Evolutionary conservation across 768 basidiomycete genomes (phyloP), one percentile per base, ranked within the genome.

Genomic region (Pleurotus salmoneostramineus): DNA sequence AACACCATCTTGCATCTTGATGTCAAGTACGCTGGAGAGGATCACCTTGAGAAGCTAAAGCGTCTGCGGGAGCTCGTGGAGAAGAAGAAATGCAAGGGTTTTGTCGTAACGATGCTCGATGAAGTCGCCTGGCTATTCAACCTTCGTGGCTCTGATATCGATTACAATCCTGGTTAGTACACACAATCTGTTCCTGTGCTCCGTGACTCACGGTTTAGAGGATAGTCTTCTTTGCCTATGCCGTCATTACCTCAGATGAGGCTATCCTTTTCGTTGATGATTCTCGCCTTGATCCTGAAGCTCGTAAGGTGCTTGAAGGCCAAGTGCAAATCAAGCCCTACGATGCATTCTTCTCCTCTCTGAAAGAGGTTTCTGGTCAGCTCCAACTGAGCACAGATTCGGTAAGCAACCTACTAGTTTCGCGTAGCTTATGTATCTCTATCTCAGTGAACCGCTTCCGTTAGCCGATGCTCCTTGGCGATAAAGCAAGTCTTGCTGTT

Each of bases 121-220:
- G 96, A 98, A 69, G 85, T 96, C 50, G 94, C 93, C 0, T 98
- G 94, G 94, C 67, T 95, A 40, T 91, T 93, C 74, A 95, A 98
- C 70, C 76, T 99, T 34, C 87, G 96, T 60, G 95, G 95, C 1
- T 83, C 86, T 2, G 96, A 98, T 68, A 95, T 98, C 65, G 86
- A 87, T 35, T 98, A 82, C 73, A 98, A 97, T 59, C 79, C 79
- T 58, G 79, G 78, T 77, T 52, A 14, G 71, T 58, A 6, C 11
- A 27, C 4, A 1, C 40, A 36, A 5, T 7, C 6, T 6, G 47
- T 1, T 36, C 31, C 50, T 8, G 37, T 40, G n/a, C 1, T 40
- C 10, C 3, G 10, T 1, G 1, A 14, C 48, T 64, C 15, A 60
- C 32, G n/a, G 12, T 52, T 10, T 45, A 11, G 33, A 10, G 15